Evolutionary conservation across 2,329 filamentous ascomycete genomes (phyloP).

Genomic region (Fusarium duplospermum): DNA sequence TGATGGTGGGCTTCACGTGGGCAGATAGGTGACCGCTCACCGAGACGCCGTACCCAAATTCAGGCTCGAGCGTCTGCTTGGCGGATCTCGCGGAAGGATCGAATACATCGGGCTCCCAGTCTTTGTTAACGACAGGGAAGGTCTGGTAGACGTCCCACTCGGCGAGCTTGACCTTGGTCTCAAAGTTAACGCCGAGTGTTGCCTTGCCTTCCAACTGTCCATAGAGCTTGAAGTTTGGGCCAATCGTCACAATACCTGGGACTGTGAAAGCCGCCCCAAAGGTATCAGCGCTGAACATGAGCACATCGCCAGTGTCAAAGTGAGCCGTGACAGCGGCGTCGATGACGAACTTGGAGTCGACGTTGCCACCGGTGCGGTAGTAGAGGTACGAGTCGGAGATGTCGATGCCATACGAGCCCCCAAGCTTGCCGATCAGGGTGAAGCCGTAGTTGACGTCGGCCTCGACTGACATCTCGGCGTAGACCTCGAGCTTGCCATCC

Average conservation of each 20-base stretch:
- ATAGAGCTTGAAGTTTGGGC: constrained; percentile 45
- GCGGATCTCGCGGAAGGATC: background rate
- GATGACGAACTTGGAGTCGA: constrained; percentile 41
- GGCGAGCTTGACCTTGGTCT: constrained; percentile 44
- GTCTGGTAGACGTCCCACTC: constrained; percentile 38
- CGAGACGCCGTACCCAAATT: constrained; percentile 14
- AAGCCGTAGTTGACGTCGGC: constrained; percentile 45
- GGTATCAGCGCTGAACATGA: constrained; percentile 40
- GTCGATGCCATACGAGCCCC: constrained; percentile 27
- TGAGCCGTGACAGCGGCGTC: constrained; percentile 38
- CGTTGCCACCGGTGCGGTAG: constrained; percentile 42
- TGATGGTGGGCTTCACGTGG: constrained; percentile 17
- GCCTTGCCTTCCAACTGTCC: constrained; percentile 36
- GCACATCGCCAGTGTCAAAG: constrained; percentile 32
- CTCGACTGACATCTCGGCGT: constrained; percentile 34
- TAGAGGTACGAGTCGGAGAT: constrained; percentile 41
- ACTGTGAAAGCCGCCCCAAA: constrained; percentile 45
- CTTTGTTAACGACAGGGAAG: constrained; percentile 6
- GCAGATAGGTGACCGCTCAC: constrained; percentile 4
- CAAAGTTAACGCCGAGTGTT: constrained; percentile 37
- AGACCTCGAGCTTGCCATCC: constrained; percentile 27
- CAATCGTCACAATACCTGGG: constrained; percentile 47
- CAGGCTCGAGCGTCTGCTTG: constrained; percentile 7
- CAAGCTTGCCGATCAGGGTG: constrained; percentile 42
- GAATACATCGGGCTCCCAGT: constrained; percentile 9